Conservation (phyloP, 441 rosid species). For the Erodium texanum region DNA sequence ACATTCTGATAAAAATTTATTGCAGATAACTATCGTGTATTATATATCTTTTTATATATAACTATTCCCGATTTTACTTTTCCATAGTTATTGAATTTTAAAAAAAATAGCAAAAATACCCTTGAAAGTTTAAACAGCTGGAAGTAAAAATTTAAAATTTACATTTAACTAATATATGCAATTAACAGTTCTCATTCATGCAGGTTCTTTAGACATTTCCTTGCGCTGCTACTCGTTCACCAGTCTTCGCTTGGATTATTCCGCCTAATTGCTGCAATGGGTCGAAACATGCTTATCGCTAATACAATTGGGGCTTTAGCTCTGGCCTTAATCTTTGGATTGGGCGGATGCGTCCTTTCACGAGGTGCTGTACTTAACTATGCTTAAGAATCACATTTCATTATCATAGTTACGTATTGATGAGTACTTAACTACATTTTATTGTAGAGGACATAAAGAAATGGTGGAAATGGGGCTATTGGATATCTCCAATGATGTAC, state of each 20-base stretch:
- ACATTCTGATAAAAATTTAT: no score
- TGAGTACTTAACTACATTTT: not conserved
- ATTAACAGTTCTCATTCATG: conserved; percentile 16
- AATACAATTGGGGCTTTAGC: conserved; percentile 58
- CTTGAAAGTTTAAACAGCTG: no score
- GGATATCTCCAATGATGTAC: conserved; percentile 24
- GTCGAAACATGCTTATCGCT: conserved; percentile 62
- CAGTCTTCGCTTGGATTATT: conserved; percentile 67
- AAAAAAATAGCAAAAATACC: no score
- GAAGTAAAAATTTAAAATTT: no score
- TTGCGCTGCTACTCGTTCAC: conserved; percentile 40
- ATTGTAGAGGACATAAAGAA: conserved; percentile 17
- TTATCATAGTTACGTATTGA: not conserved
- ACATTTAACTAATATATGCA: no score
- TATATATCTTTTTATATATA: no score
- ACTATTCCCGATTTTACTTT: no score
- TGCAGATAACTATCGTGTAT: no score
- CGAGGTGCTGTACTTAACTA: conserved; percentile 31
- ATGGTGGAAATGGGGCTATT: conserved; percentile 28
- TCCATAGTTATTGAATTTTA: no score
- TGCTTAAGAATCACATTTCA: not conserved
- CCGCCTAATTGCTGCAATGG: conserved; percentile 45
- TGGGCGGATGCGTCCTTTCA: conserved; percentile 62
- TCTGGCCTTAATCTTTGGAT: conserved; percentile 33
- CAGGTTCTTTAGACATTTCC: conserved; percentile 66